A percentile compares a stretch with the other conserved stretches of the same genome.
Conservation (phyloP, 1,284 basidiomycete species). For the Ceratobasidium sp. region DNA sequence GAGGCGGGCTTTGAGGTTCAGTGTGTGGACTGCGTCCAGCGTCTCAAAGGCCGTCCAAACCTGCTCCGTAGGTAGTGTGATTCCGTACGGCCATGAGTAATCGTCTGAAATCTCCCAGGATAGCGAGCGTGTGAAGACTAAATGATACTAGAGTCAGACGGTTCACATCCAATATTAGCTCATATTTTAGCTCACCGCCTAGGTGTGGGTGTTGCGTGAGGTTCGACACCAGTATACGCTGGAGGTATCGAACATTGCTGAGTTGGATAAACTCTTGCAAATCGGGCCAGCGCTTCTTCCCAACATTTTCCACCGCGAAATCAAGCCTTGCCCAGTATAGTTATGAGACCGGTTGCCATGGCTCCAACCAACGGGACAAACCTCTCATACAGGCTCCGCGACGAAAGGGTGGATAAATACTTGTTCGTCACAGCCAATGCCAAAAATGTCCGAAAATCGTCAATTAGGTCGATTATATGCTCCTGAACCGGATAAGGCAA, state of each 20-base stretch:
- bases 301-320: slow-evolving; percentile 2
- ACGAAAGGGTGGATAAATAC: slow-evolving; percentile 14
- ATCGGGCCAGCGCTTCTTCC: slow-evolving; percentile 24
- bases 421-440: slow-evolving; percentile 11
- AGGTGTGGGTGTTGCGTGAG: background rate
- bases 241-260: slow-evolving; percentile 26
- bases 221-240: background rate
- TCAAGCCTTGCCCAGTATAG: background rate
- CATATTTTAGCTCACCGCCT: background rate
- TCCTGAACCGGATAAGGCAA: slow-evolving; percentile 28
- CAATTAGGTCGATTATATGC: slow-evolving; percentile 6
- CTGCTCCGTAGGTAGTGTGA: background rate
- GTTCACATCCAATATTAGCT: background rate
- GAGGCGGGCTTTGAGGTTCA: slow-evolving; percentile 1
- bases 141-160: background rate
- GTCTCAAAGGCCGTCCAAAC: slow-evolving; percentile 20
- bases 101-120: slow-evolving; percentile 33
- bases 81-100: background rate
- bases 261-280: slow-evolving; percentile 5
- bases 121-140: slow-evolving; percentile 21
- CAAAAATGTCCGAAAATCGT: slow-evolving; percentile 13
- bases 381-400: slow-evolving; percentile 13
- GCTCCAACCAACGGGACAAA: background rate
- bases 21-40: slow-evolving; percentile 3
- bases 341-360: background rate